Percentiles rank a stretch among this genome's conserved stretches.
These are phyloP conservation scores for Dictyostelium purpureum DNA, from an alignment of 78 protist species.

Conservation along the genomic window DNA sequence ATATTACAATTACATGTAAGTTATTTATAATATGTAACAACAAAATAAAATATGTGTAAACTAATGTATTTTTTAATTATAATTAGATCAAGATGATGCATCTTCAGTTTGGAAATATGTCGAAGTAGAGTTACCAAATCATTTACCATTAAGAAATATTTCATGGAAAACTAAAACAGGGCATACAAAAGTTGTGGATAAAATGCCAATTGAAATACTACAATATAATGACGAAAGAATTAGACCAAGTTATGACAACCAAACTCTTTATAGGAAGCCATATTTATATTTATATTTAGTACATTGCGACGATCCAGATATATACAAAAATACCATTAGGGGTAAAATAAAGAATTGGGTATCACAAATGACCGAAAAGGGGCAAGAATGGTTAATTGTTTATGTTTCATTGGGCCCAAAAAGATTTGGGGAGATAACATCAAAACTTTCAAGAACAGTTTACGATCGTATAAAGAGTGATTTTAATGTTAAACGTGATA, in stretches of 20 bases:
- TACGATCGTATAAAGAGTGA: constrained; percentile 67
- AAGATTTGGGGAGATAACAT: constrained; percentile 1
- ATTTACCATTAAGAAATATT: constrained; percentile 61
- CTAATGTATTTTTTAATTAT: neutral
- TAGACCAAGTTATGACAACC: neutral
- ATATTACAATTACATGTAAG: constrained; percentile 46
- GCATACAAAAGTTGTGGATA: constrained; percentile 55
- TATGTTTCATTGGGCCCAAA: constrained; percentile 52
- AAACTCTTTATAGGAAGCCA: constrained; percentile 45
- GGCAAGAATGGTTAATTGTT: constrained; percentile 70
- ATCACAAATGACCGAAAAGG: constrained; percentile 27
- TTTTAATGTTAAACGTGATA: constrained; percentile 53
- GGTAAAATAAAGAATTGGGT: constrained; percentile 54
- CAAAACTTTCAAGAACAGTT: constrained; percentile 41
- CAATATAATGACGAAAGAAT: constrained; percentile 38
- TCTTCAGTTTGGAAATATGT: constrained; percentile 63
- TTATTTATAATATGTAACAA: neutral
- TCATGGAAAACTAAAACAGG: constrained; percentile 77
- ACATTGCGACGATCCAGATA: constrained; percentile 67
- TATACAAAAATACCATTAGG: constrained; percentile 28
- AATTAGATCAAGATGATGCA: constrained; percentile 47
- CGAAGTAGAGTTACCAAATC: constrained; percentile 42
- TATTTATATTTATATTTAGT: constrained; percentile 67
- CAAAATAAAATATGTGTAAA: neutral
- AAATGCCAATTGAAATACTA: constrained; percentile 65